Evolutionary conservation across 345 rosid species (phyloP).

Genomic region (Citrus hindsii): DNA sequence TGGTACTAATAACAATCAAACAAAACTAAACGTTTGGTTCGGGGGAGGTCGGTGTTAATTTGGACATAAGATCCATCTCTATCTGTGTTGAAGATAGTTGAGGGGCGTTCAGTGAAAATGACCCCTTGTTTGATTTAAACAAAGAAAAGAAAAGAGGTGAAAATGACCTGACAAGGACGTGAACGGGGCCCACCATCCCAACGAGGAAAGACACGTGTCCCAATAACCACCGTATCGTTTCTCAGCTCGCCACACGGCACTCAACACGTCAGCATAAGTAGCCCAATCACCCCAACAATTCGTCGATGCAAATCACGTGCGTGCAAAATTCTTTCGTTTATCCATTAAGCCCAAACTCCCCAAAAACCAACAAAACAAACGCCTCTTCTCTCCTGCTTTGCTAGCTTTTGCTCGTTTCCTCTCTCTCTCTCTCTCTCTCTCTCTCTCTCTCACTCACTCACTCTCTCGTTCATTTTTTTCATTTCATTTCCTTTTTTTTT

Average conservation of each 20-base stretch:
- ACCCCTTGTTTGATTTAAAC: no score
- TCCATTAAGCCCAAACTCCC: neutral
- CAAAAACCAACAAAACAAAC: neutral
- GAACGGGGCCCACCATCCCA: neutral
- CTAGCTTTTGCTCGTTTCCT: no score
- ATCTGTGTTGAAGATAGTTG: no score
- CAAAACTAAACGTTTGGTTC: no score
- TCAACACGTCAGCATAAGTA: neutral
- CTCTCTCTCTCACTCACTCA: neutral
- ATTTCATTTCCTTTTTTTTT: neutral
- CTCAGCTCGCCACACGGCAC: neutral
- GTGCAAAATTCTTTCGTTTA: neutral
- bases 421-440: no score
- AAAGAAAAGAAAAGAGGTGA: no score
- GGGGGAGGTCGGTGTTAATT: no score
- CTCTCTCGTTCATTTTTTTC: conserved; percentile 16
- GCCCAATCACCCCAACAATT: neutral
- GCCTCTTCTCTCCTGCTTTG: neutral
- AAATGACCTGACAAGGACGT: neutral
- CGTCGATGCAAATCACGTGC: conserved; percentile 15
- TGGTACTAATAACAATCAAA: no score
- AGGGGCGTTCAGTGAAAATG: no score
- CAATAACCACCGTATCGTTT: neutral
- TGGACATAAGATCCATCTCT: no score
- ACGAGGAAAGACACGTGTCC: conserved; percentile 9